Percentiles rank a stretch among this genome's conserved stretches.
These are phyloP conservation scores for Artomyces pyxidatus DNA, from an alignment of 768 basidiomycete species.

Conservation along the genomic window DNA sequence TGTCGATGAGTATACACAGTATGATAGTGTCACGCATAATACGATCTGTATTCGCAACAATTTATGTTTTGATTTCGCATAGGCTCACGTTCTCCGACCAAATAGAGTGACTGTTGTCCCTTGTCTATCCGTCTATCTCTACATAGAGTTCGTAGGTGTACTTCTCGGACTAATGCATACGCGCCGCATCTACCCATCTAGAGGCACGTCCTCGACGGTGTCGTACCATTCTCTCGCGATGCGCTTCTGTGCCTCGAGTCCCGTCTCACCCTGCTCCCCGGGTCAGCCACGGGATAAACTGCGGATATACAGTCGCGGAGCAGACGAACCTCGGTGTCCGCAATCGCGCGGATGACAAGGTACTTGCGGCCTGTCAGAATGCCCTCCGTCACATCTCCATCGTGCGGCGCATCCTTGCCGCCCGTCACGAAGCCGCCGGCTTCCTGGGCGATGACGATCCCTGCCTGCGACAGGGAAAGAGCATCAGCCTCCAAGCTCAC, in stretches of 20 bases:
- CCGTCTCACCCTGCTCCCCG: slow-evolving; percentile 43
- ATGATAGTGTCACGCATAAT: slow-evolving; percentile 1
- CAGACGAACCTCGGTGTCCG: slow-evolving; percentile 41
- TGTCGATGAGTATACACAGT: neutral
- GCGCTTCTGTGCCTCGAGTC: slow-evolving; percentile 63
- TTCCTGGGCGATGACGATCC: slow-evolving; percentile 85
- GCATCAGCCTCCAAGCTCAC: neutral
- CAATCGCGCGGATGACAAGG: slow-evolving; percentile 65
- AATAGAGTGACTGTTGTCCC: too few relatives aligned
- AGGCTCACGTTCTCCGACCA: too few relatives aligned
- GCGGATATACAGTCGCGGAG: neutral
- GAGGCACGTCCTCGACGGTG: slow-evolving; percentile 57
- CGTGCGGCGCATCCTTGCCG: slow-evolving; percentile 36
- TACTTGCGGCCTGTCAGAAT: slow-evolving; percentile 76
- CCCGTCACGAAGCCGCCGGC: slow-evolving; percentile 80
- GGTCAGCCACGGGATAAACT: neutral
- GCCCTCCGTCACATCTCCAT: slow-evolving; percentile 53
- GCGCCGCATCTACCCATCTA: too few relatives aligned
- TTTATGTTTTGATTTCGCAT: neutral
- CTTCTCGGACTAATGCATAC: too few relatives aligned
- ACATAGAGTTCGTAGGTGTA: too few relatives aligned
- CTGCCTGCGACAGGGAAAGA: slow-evolving; percentile 42
- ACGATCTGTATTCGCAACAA: neutral
- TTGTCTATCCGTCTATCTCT: too few relatives aligned
- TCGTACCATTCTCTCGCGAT: slow-evolving; percentile 83